These are phyloP conservation scores for Pseudocercospora macadamiae DNA, from an alignment of 2,329 filamentous ascomycete species.

Conservation along the genomic window DNA sequence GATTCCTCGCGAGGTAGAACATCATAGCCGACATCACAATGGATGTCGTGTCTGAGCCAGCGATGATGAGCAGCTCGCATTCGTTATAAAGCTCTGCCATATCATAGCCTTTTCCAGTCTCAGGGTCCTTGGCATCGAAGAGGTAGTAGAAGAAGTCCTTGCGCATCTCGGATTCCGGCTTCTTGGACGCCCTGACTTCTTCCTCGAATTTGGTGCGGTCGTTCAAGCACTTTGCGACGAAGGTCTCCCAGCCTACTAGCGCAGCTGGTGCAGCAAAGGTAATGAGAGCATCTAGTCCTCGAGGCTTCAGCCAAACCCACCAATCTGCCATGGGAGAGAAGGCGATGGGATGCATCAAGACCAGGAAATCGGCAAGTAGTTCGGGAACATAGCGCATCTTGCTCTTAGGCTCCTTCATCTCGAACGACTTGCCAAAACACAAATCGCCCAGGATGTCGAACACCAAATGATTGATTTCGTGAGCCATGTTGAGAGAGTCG, in stretches of 20 bases:
- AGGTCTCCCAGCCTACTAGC: constrained; percentile 45
- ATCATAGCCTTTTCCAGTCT: constrained; percentile 27
- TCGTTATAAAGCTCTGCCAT: constrained; percentile 25
- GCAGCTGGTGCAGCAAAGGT: constrained; percentile 46
- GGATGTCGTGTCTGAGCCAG: constrained; percentile 35
- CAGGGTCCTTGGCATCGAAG: constrained; percentile 28
- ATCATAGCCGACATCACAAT: constrained; percentile 35
- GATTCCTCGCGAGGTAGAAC: constrained; percentile 39
- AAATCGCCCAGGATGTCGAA: constrained; percentile 55
- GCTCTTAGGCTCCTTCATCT: constrained; percentile 44
- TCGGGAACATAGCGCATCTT: constrained; percentile 33
- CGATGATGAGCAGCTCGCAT: constrained; percentile 28
- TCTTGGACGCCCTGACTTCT: constrained; percentile 3
- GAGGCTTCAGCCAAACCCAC: constrained; percentile 26
- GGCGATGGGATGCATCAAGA: constrained; percentile 18
- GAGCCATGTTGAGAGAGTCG: constrained; percentile 44
- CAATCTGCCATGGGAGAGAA: constrained; percentile 22
- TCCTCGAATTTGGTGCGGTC: constrained; percentile 43
- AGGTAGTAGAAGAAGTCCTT: constrained; percentile 29
- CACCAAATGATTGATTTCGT: constrained; percentile 44
- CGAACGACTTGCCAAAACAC: constrained; percentile 44
- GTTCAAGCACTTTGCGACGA: constrained; percentile 46
- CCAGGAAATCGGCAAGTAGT: constrained; percentile 19
- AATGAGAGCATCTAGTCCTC: constrained; percentile 44
- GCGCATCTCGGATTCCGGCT: constrained; percentile 9